Base-by-base conservation (phyloP, 1,284 basidiomycete genomes). In the Serendipita sp. region DNA sequence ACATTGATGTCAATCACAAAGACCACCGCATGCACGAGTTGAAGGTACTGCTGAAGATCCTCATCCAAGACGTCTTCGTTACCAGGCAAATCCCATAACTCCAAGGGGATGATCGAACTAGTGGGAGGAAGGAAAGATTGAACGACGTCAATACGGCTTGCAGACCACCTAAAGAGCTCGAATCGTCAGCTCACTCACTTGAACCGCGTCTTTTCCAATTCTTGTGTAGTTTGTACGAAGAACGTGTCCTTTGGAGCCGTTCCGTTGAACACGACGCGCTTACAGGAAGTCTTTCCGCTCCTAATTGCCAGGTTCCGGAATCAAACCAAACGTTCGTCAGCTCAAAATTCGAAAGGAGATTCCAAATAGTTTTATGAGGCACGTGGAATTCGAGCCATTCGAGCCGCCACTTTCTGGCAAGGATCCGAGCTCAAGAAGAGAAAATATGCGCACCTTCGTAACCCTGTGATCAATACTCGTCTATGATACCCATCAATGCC, bases 1-100 rank as follows among this genome's bases (percentile, higher is more conserved):
- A 91, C 91, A 73, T 93, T 89, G 64, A 96, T 94, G 71, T 98
- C 95, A 69, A 98, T 89, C n/a, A 98, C 93, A 70, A 94, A 99
- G 42, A 98, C 84, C 67, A 98, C 78, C 0, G 85, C 84, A 0
- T 87, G 80, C 69, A 93, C 92, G 35, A 86, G 79, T 47, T 82
- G 80, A 29, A 93, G 77, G 1, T 87, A 81, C 1, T 80, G 80
- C 17, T 85, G 86, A 26, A 93, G 78, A 17, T 83, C 82, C 32
- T 91, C 86, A 2, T 87, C 79, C 3, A 90, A 85, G 62, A 85
- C 82, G 32, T 58, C 53, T 58, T 58, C 53, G 64, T 86, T 90
- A 32, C 91, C 90, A 0, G 95, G 95, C 66, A 91, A 91, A 71
- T 98, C 94, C 91, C 93, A 97, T 70, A 98, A 84, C 71, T 97